phyloP scores from a whole-genome alignment of 2,329 filamentous ascomycete species.

The Neonectria ditissima region DNA sequence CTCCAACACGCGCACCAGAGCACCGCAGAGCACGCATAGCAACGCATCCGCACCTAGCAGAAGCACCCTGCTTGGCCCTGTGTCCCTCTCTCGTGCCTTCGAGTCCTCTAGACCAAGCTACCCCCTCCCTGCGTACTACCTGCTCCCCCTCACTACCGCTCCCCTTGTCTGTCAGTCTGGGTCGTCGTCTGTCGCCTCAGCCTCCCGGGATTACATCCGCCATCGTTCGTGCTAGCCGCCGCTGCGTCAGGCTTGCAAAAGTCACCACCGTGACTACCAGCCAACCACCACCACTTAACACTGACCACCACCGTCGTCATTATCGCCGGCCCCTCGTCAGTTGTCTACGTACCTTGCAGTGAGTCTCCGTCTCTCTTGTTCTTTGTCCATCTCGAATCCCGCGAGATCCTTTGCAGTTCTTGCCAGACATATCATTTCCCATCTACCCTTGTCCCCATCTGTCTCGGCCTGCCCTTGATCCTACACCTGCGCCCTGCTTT shows the following conservation, averaged over 20 bases:
- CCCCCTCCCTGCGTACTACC: constrained; percentile 3
- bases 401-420: background rate
- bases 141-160: constrained; percentile 18
- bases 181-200: constrained; percentile 23
- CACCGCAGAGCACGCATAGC: constrained; percentile 36
- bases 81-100: constrained; percentile 8
- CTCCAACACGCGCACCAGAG: constrained; percentile 34
- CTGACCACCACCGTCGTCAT: constrained; percentile 38
- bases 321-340: constrained; percentile 29
- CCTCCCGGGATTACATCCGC: constrained; percentile 32
- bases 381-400: constrained; percentile 9
- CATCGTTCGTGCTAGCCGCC: constrained; percentile 43
- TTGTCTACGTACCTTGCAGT: constrained; percentile 23
- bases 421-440: constrained; percentile 3
- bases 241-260: constrained; percentile 37
- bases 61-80: constrained; percentile 34
- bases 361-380: constrained; percentile 29
- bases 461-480: background rate
- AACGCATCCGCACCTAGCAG: constrained; percentile 34
- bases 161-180: constrained; percentile 31
- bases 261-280: constrained; percentile 34
- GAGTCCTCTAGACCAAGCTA: background rate
- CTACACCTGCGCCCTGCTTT: constrained; percentile 18
- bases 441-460: constrained; percentile 5
- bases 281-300: constrained; percentile 28